Percentiles rank a stretch among this genome's conserved stretches.
phyloP scores from a whole-genome alignment of 768 basidiomycete species.

The Pleurotus citrinopileatus region DNA sequence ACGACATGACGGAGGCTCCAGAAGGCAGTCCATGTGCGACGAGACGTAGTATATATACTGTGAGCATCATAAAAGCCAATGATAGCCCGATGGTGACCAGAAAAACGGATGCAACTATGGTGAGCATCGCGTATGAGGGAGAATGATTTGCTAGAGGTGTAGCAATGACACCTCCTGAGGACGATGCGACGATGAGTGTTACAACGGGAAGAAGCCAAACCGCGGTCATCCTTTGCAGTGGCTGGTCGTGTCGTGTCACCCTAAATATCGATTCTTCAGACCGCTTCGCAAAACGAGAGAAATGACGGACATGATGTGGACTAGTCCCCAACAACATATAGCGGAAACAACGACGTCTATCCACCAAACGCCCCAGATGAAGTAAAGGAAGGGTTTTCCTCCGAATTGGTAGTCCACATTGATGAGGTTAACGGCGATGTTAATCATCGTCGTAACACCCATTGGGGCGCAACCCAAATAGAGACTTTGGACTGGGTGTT shows the following conservation, averaged over 20 bases:
- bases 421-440: constrained; percentile 37
- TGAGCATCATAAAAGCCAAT: constrained; percentile 64
- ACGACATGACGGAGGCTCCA: constrained; percentile 46
- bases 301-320: constrained; percentile 62
- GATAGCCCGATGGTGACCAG: constrained; percentile 54
- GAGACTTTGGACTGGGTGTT: constrained; percentile 47
- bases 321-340: constrained; percentile 56
- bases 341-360: constrained; percentile 6
- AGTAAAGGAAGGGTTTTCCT: constrained; percentile 44
- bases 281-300: not conserved
- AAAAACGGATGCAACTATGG: constrained; percentile 51
- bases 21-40: constrained; percentile 53
- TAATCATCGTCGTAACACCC: constrained; percentile 52
- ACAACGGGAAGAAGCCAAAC: constrained; percentile 78
- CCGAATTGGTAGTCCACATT: constrained; percentile 42
- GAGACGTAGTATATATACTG: constrained; percentile 59
- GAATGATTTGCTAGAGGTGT: constrained; percentile 44
- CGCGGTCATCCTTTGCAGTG: constrained; percentile 52
- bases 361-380: constrained; percentile 13
- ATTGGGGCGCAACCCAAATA: constrained; percentile 44
- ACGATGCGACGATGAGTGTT: constrained; percentile 66
- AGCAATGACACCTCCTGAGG: constrained; percentile 62
- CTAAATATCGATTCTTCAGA: constrained; percentile 20
- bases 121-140: constrained; percentile 47
- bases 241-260: constrained; percentile 58